Conservation (phyloP, 2,329 filamentous ascomycete genomes). For the Microcera coccophila region DNA sequence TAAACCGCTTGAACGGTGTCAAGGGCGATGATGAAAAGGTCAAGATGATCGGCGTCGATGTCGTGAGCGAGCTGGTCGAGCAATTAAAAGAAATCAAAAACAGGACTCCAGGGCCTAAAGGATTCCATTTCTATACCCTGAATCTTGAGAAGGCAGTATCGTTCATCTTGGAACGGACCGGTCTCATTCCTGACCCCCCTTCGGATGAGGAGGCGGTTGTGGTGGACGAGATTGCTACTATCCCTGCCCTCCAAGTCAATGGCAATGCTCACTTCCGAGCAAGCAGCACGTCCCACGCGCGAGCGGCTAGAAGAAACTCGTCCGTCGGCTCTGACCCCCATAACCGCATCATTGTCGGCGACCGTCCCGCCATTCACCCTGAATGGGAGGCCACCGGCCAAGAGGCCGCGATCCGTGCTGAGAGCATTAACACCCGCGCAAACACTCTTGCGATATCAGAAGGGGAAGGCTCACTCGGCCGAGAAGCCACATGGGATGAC, state of each 20-base stretch:
- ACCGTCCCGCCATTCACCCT: conserved; percentile 54
- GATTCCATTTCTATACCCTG: conserved; percentile 96
- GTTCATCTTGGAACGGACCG: conserved; percentile 80
- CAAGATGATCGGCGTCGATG: conserved; percentile 74
- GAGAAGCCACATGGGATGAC: conserved; percentile 98
- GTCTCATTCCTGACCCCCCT: conserved; percentile 68
- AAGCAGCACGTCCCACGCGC: conserved; percentile 33
- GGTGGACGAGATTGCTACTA: conserved; percentile 37
- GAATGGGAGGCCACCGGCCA: conserved; percentile 69
- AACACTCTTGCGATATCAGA: conserved; percentile 92
- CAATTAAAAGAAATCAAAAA: conserved; percentile 65
- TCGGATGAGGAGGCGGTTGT: conserved; percentile 51
- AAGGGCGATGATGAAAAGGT: conserved; percentile 78
- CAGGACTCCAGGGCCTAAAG: conserved; percentile 58
- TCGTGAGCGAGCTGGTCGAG: conserved; percentile 79
- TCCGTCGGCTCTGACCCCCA: conserved; percentile 80
- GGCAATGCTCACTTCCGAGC: conserved; percentile 36
- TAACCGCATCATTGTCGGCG: conserved; percentile 81
- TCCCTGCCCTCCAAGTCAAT: conserved; percentile 44
- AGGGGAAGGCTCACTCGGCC: conserved; percentile 80
- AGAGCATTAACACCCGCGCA: conserved; percentile 70
- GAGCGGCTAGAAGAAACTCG: conserved; percentile 60
- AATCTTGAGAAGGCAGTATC: conserved; percentile 96
- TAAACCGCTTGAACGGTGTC: conserved; percentile 66
- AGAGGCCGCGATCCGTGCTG: conserved; percentile 72